phyloP scores from a whole-genome alignment of 1,139 yeast genomes.

The Geotrichum australiense region DNA sequence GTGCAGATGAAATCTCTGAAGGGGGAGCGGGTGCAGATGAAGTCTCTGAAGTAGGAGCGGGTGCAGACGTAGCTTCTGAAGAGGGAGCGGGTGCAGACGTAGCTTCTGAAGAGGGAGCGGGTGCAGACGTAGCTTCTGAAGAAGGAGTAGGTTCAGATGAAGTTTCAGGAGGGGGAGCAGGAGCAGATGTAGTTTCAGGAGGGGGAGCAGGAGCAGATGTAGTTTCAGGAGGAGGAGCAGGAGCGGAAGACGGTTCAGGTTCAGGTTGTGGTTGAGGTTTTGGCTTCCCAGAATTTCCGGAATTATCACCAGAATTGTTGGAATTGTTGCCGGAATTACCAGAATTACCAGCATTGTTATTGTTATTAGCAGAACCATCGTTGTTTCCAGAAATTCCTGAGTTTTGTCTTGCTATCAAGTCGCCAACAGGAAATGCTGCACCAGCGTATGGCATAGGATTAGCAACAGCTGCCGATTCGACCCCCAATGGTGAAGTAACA shows the following conservation, averaged over 20 bases:
- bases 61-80: not conserved
- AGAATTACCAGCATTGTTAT: no score
- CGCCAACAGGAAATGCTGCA: not conserved
- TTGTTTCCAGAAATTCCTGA: not conserved
- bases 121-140: not conserved
- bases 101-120: not conserved
- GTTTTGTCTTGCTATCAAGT: not conserved
- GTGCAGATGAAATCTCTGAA: no score
- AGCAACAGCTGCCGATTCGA: not conserved
- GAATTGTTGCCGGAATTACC: no score
- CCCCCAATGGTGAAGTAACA: not conserved
- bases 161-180: not conserved
- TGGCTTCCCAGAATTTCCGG: not conserved
- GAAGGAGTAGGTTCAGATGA: not conserved
- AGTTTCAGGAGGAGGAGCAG: not conserved
- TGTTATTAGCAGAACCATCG: no score
- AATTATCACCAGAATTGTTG: not conserved
- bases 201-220: no score
- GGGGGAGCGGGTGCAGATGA: not conserved
- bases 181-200: conserved; percentile 1
- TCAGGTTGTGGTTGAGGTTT: not conserved
- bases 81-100: not conserved
- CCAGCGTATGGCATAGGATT: not conserved
- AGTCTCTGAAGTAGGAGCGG: conserved; percentile 3
- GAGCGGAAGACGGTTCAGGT: not conserved